These are phyloP conservation scores for Pyricularia sp. DNA, from an alignment of 2,329 filamentous ascomycete genomes.

Conservation along the genomic window DNA sequence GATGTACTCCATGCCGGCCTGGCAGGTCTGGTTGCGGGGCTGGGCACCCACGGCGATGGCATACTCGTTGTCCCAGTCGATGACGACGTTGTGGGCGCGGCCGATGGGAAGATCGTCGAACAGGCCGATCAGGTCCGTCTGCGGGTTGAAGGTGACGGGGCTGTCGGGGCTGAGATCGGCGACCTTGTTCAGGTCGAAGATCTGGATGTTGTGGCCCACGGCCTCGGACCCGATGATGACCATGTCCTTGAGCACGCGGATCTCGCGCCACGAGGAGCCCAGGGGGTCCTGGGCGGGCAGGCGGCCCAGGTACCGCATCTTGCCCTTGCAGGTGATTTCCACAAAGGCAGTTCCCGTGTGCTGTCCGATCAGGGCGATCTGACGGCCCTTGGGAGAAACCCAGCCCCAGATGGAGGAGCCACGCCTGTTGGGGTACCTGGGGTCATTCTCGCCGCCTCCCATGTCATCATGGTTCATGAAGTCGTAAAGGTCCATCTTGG, in stretches of 20 bases:
- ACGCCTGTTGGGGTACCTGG: neutral
- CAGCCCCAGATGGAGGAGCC: conserved; percentile 24
- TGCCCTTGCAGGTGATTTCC: conserved; percentile 39
- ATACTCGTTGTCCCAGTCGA: conserved; percentile 24
- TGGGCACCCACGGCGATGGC: conserved; percentile 32
- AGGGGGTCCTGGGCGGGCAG: conserved; percentile 29
- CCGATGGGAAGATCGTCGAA: conserved; percentile 2
- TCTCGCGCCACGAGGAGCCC: conserved; percentile 36
- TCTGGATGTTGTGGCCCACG: conserved; percentile 27
- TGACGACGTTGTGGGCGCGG: conserved; percentile 6
- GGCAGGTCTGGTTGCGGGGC: conserved; percentile 33
- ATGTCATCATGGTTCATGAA: conserved; percentile 1
- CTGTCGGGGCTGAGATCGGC: conserved; percentile 26
- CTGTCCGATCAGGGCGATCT: conserved; percentile 45
- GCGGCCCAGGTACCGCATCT: conserved; percentile 41
- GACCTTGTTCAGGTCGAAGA: neutral
- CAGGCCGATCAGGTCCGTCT: neutral
- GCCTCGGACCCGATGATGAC: conserved; percentile 31
- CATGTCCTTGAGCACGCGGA: conserved; percentile 28
- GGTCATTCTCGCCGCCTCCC: neutral
- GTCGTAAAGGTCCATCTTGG: conserved; percentile 3
- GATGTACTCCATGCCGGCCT: conserved; percentile 48
- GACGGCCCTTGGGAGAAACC: conserved; percentile 41
- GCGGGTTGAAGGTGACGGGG: conserved; percentile 12
- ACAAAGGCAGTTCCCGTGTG: conserved; percentile 44